Percentiles rank a stretch among this genome's conserved stretches.
These are phyloP conservation scores for Ophiosphaerella herpotricha DNA, from an alignment of 2,329 filamentous ascomycete species.

Conservation along the genomic window DNA sequence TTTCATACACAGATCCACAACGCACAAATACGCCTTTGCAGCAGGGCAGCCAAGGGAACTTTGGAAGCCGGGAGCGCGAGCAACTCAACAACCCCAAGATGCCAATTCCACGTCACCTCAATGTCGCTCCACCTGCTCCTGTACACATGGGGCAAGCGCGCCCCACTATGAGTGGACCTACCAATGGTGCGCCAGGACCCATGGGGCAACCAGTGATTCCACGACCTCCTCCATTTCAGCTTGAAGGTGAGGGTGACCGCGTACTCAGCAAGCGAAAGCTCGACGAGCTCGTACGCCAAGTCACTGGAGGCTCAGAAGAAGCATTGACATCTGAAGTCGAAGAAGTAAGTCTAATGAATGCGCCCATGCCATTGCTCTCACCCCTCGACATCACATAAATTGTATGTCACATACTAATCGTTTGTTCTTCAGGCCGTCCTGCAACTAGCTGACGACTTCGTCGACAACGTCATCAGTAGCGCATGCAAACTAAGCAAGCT, in stretches of 20 bases:
- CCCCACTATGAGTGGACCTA: constrained; percentile 81
- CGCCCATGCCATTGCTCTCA: too few relatives aligned
- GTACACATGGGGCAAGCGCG: constrained; percentile 73
- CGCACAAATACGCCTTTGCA: constrained; percentile 43
- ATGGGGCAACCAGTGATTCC: constrained; percentile 85
- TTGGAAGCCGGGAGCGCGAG: constrained; percentile 45
- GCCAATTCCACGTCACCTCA: constrained; percentile 81
- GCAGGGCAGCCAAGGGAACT: constrained; percentile 34
- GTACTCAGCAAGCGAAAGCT: constrained; percentile 98
- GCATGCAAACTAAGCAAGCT: constrained; percentile 94
- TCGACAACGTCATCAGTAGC: constrained; percentile 84
- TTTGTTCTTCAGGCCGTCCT: constrained; percentile 70
- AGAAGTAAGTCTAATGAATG: constrained; percentile 66
- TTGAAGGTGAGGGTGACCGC: constrained; percentile 89
- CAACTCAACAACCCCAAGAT: constrained; percentile 65
- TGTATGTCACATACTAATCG: constrained; percentile 19
- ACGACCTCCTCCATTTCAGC: constrained; percentile 79
- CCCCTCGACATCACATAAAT: neutral
- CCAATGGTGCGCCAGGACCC: constrained; percentile 75
- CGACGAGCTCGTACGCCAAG: constrained; percentile 91
- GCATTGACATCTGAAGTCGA: constrained; percentile 89
- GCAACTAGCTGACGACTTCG: constrained; percentile 88
- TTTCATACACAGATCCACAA: constrained; percentile 43
- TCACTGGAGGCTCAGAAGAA: constrained; percentile 82
- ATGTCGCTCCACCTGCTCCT: constrained; percentile 71